Conservation (phyloP, 208 protist genomes). For the Willaertia magna region DNA sequence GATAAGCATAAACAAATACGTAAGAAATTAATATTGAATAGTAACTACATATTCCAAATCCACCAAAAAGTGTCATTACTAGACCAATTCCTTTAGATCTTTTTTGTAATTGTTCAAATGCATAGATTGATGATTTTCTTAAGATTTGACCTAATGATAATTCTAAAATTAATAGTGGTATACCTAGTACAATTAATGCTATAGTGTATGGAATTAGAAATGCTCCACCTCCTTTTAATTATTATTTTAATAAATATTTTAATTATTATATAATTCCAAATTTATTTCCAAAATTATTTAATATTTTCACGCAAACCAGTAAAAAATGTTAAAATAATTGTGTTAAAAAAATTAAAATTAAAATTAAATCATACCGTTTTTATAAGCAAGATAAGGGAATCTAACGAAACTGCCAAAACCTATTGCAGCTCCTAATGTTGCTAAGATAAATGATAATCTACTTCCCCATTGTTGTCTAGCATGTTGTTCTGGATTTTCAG, state of each 20-base stretch:
- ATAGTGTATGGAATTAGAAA: conserved; percentile 4
- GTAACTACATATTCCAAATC: background rate
- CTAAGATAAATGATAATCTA: background rate
- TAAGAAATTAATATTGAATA: background rate
- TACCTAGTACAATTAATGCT: background rate
- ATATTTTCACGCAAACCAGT: background rate
- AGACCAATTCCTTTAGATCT: background rate
- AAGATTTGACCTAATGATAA: background rate
- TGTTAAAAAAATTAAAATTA: too few species aligned
- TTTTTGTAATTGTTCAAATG: background rate
- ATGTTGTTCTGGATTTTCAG: too few species aligned
- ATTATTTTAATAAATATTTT: too few species aligned
- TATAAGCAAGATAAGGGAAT: background rate
- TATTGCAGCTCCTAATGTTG: background rate
- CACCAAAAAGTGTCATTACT: background rate
- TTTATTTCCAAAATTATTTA: background rate
- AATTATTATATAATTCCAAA: background rate
- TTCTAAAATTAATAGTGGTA: background rate
- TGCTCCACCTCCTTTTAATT: background rate
- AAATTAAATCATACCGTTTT: too few species aligned
- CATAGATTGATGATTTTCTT: background rate
- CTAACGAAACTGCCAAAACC: background rate
- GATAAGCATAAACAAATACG: background rate
- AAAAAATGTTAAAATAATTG: too few species aligned
- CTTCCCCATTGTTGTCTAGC: background rate